These are phyloP conservation scores for Mycena epipterygia DNA, from an alignment of 768 basidiomycete genomes.

Conservation along the genomic window DNA sequence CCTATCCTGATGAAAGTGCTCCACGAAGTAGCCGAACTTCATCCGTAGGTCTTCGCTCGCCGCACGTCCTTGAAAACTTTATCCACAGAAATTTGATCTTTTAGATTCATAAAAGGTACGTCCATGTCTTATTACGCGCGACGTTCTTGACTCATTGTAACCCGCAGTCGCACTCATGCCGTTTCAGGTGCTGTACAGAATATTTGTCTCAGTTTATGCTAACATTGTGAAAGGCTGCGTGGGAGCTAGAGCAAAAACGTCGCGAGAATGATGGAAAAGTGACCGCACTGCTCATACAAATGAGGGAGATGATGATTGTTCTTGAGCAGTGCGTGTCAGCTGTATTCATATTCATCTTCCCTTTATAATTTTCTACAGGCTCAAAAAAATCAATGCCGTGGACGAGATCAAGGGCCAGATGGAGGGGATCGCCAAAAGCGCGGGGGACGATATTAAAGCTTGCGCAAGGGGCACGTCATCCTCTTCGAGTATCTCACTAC, in stretches of 20 bases:
- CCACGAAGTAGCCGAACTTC: conserved; percentile 40
- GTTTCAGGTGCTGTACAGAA: conserved; percentile 46
- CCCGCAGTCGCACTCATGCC: conserved; percentile 52
- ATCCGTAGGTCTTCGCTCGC: conserved; percentile 36
- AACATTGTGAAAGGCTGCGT: conserved; percentile 31
- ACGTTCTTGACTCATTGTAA: background rate
- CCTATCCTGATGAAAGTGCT: conserved; percentile 37
- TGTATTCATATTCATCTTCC: no score
- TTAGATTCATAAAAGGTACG: conserved; percentile 31
- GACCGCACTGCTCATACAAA: conserved; percentile 49
- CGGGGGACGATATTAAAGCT: conserved; percentile 47
- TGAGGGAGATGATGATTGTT: conserved; percentile 56
- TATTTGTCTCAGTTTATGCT: background rate
- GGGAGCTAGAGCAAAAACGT: conserved; percentile 53
- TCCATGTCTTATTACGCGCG: background rate
- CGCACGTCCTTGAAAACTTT: no score
- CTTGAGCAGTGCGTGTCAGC: conserved; percentile 46
- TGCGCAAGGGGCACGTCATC: conserved; percentile 51
- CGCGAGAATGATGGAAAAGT: conserved; percentile 57
- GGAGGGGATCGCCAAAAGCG: conserved; percentile 40
- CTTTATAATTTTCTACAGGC: conserved; percentile 38
- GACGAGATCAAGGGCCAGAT: conserved; percentile 48
- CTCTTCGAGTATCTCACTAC: no score
- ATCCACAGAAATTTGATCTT: background rate
- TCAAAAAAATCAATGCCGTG: conserved; percentile 46